These are phyloP conservation scores for Rhododendron griersonianum DNA, from an alignment of 148 eudicot species.

Conservation along the genomic window DNA sequence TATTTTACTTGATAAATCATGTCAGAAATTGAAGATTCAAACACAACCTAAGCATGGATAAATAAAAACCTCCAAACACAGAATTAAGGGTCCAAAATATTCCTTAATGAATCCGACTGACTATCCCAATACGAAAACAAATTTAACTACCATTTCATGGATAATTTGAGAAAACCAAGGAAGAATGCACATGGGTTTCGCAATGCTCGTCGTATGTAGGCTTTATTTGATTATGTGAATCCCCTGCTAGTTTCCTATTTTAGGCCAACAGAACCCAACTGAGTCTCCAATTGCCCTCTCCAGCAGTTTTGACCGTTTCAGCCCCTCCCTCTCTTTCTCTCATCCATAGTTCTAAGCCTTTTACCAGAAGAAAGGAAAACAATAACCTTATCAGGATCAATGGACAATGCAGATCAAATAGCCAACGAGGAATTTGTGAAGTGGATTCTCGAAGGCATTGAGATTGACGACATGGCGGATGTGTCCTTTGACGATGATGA, in stretches of 20 bases:
- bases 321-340: background rate
- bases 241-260: background rate
- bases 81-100: background rate
- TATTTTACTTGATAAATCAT: background rate
- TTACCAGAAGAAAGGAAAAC: background rate
- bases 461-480: constrained; percentile 21
- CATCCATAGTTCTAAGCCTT: background rate
- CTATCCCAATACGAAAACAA: background rate
- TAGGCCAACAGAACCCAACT: background rate
- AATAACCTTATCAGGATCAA: background rate
- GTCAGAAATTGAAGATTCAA: background rate
- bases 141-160: background rate
- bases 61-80: background rate
- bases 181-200: background rate
- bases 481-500: background rate
- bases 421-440: constrained; percentile 23
- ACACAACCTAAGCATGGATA: background rate
- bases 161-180: background rate
- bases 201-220: background rate
- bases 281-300: background rate
- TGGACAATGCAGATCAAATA: background rate
- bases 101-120: background rate
- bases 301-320: background rate
- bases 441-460: constrained; percentile 29
- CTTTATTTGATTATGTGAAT: background rate